phyloP scores from a whole-genome alignment of 345 rosid genomes.

The sweet orange (Citrus sinensis) region DVS_A1.0 CM039163.1:35395001-35395500 shows the following conservation, averaged over 20 bases:
- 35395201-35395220: background rate
- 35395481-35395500: no score
- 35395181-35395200: background rate
- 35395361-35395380: background rate
- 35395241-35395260: background rate
- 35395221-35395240: background rate
- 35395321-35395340: background rate
- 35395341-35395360: background rate
- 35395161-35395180: background rate
- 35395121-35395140: background rate
- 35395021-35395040: background rate
- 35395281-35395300: background rate
- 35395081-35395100: background rate
- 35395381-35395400: background rate
- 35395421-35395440: background rate
- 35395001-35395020: slow-evolving; percentile 3
- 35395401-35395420: background rate
- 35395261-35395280: background rate
- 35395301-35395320: background rate
- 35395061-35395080: background rate
- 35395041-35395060: background rate
- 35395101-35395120: background rate
- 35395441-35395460: background rate
- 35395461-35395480: no score
- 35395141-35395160: background rate